These are phyloP conservation scores for Canavalia gladiata DNA, from an alignment of 306 rosid species.

Conservation along the genomic window DNA sequence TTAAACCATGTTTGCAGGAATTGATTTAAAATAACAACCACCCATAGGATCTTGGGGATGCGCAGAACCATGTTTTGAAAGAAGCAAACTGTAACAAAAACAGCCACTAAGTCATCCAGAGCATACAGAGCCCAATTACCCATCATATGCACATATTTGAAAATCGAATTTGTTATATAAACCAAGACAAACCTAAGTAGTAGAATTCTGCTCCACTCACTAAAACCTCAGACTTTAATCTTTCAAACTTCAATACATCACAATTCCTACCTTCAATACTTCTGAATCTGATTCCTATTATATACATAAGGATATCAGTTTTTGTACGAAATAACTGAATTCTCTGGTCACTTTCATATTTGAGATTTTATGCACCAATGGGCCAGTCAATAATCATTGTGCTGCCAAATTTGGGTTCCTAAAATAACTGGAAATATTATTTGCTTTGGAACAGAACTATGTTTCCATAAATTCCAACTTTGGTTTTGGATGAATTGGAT, in stretches of 20 bases:
- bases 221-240: constrained; percentile 32
- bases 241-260: constrained; percentile 37
- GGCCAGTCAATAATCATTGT: neutral
- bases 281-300: constrained; percentile 7
- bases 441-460: neutral
- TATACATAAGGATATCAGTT: neutral
- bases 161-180: constrained; percentile 11
- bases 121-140: constrained; percentile 9
- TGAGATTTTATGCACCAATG: constrained; percentile 7
- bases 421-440: constrained; percentile 3
- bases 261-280: constrained; percentile 8
- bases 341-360: constrained; percentile 28
- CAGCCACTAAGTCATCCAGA: neutral
- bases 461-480: constrained; percentile 33
- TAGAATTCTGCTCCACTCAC: constrained; percentile 13
- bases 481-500: constrained; percentile 20
- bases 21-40: too few relatives aligned
- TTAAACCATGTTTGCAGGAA: too few relatives aligned
- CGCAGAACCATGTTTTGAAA: too few relatives aligned
- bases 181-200: constrained; percentile 11
- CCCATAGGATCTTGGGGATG: too few relatives aligned
- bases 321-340: neutral
- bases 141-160: constrained; percentile 18
- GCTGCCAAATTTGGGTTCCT: constrained; percentile 19
- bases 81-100: too few relatives aligned